Evolutionary conservation across 2,329 filamentous ascomycete species (phyloP).

Genomic region (Neonectria coccinea): DNA sequence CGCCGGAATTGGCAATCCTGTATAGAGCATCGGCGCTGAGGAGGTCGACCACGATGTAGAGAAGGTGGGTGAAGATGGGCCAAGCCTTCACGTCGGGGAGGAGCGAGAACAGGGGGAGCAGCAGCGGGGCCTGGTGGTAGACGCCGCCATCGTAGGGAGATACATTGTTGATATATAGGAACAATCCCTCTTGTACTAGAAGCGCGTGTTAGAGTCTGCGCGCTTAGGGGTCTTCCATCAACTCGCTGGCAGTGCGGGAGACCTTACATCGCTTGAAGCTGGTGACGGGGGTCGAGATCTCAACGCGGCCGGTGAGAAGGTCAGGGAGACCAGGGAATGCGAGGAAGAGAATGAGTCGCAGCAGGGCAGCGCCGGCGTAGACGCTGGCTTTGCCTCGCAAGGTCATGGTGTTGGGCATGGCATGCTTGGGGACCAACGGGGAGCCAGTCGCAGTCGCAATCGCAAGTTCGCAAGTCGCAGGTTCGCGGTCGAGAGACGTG

Average conservation of each 20-base stretch:
- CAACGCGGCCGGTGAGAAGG: conserved; percentile 88
- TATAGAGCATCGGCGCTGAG: conserved; percentile 83
- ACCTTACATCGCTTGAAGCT: conserved; percentile 94
- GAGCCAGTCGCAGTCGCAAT: conserved; percentile 32
- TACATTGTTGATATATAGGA: conserved; percentile 95
- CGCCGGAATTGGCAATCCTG: conserved; percentile 83
- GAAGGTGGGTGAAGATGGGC: conserved; percentile 79
- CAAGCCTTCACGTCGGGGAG: conserved; percentile 76
- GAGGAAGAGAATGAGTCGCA: conserved; percentile 83
- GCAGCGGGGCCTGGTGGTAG: conserved; percentile 83
- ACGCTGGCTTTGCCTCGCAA: conserved; percentile 63
- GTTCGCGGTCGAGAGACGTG: conserved; percentile 43
- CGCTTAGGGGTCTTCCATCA: neutral
- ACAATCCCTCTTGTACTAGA: conserved; percentile 85
- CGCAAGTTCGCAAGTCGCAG: conserved; percentile 27
- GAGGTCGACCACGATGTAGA: conserved; percentile 86
- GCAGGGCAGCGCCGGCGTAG: conserved; percentile 79
- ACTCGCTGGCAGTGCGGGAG: neutral
- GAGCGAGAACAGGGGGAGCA: conserved; percentile 91
- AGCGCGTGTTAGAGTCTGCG: conserved; percentile 19
- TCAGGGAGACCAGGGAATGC: conserved; percentile 86
- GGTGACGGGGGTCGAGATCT: conserved; percentile 95
- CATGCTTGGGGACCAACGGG: conserved; percentile 45
- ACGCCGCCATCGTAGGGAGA: conserved; percentile 97
- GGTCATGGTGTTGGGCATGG: conserved; percentile 54